phyloP scores from a whole-genome alignment of 805 yeast species.

The Spathaspora sp. region DNA sequence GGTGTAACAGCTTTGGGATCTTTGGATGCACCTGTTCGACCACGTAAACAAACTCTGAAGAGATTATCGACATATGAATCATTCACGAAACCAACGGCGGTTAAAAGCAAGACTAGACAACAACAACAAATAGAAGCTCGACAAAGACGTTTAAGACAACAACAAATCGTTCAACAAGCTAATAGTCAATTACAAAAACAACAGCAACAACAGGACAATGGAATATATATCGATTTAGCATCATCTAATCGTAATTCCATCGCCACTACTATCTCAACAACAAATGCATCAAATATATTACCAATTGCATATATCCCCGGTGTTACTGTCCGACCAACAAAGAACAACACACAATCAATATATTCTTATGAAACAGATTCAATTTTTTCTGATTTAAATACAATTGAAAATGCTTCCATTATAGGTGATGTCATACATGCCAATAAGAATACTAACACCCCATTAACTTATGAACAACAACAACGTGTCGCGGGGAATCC shows the following conservation, averaged over 20 bases:
- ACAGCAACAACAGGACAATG: conserved; percentile 3
- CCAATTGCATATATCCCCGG: conserved; percentile 96
- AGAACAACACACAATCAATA: conserved; percentile 41
- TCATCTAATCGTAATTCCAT: conserved; percentile 28
- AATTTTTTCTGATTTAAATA: conserved; percentile 40
- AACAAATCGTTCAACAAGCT: conserved; percentile 9
- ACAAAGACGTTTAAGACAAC: conserved; percentile 14
- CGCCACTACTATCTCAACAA: conserved; percentile 62
- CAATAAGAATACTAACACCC: conserved; percentile 15
- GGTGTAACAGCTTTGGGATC: not conserved
- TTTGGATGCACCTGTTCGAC: not conserved
- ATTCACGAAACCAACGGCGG: conserved; percentile 34
- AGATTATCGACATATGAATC: conserved; percentile 41
- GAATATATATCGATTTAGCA: conserved; percentile 15
- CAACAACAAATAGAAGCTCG: conserved; percentile 14
- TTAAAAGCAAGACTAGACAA: conserved; percentile 12
- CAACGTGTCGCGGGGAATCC: conserved; percentile 12
- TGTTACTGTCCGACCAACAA: conserved; percentile 62
- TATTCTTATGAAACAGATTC: conserved; percentile 42
- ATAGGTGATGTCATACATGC: conserved; percentile 27
- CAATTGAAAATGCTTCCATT: conserved; percentile 45
- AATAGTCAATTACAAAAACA: conserved; percentile 7
- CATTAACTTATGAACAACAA: conserved; percentile 8
- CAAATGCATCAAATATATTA: conserved; percentile 81
- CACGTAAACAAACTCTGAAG: conserved; percentile 1